Conservation (phyloP, 1,284 basidiomycete genomes). For the Irpex rosettiformis region DNA sequence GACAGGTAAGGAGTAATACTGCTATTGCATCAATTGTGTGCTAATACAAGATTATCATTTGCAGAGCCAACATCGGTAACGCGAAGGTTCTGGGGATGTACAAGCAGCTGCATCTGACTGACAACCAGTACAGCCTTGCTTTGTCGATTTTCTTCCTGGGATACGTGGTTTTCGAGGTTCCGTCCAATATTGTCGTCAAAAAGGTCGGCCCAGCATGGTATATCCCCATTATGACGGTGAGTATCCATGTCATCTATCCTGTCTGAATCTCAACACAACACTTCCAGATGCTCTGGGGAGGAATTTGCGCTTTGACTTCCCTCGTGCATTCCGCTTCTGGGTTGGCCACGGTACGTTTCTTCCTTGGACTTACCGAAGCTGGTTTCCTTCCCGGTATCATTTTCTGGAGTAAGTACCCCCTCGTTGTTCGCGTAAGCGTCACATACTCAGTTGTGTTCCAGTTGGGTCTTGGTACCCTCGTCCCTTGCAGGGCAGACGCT, state of each 20-base stretch:
- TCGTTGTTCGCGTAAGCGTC: background rate
- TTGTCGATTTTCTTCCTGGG: slow-evolving; percentile 65
- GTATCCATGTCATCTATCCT: slow-evolving; percentile 21
- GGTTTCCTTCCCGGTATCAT: slow-evolving; percentile 54
- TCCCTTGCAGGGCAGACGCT: slow-evolving; percentile 22
- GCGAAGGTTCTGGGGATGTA: slow-evolving; percentile 33
- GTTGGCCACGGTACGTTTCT: slow-evolving; percentile 59
- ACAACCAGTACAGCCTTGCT: slow-evolving; percentile 53
- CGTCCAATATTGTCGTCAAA: slow-evolving; percentile 32
- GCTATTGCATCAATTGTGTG: background rate
- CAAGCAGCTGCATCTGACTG: slow-evolving; percentile 21
- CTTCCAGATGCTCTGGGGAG: slow-evolving; percentile 21
- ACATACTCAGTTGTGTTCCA: slow-evolving; percentile 2
- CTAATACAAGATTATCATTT: background rate
- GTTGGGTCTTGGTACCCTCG: slow-evolving; percentile 31
- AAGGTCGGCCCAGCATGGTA: slow-evolving; percentile 45
- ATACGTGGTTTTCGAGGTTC: slow-evolving; percentile 70
- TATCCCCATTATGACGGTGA: slow-evolving; percentile 29
- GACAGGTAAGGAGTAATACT: slow-evolving; percentile 21
- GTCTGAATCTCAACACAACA: slow-evolving; percentile 8
- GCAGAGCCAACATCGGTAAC: slow-evolving; percentile 40
- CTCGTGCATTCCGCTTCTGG: slow-evolving; percentile 47
- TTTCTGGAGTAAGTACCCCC: slow-evolving; percentile 44
- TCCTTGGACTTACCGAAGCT: slow-evolving; percentile 44
- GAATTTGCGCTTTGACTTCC: slow-evolving; percentile 34